Evolutionary conservation across 257 asterid genomes (phyloP), one percentile per base, ranked within the genome.

Genomic region (Solanum peruvianum): DNA sequence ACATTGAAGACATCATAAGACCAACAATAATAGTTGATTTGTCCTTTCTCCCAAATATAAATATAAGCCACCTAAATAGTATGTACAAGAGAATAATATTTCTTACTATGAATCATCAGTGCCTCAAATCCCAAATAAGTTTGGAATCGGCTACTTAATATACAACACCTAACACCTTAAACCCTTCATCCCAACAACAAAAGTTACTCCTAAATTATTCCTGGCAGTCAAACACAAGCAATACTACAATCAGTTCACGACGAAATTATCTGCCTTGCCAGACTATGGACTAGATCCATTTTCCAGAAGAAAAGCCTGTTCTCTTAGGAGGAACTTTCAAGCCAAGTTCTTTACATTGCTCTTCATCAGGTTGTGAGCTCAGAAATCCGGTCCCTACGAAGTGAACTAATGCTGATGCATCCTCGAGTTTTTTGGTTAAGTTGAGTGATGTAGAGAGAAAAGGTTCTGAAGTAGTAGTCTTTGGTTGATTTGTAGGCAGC

Each of bases 331-430:
- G 92, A n/a, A 85, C 76, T 25, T 90, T 83, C 89, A 97, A 70
- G 18, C 98, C 98, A 1, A 94, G 96, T 86, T 92, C 96, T 86
- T 94, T 90, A 42, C 92, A 85, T 67, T 91, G 98, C 90, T 96
- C 99, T 87, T 96, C 98, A 84, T 97, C 96, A 2, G 99, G 98
- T 73, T 91, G 90, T 31, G 91, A 91, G 73, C 91, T 93, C 23
- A 96, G 76, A 64, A 97, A 89, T 9, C 91, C 93, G 60, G 99
- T 96, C 88, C 98, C 98, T 88, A 95, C 83, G 69, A 70, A 93
- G 89, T 97, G 99, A 42, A 92, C 86, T 67, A 93, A 85, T 1
- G 99, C 98, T 41, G 98, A 96, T 29, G 95, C 99, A 89, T 97
- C 98, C 91, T 95, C 98, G 7, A 97, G 92, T 75, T 93, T 94